phyloP scores from a whole-genome alignment of 1,284 basidiomycete species.

The Vanrija humicola region DNA sequence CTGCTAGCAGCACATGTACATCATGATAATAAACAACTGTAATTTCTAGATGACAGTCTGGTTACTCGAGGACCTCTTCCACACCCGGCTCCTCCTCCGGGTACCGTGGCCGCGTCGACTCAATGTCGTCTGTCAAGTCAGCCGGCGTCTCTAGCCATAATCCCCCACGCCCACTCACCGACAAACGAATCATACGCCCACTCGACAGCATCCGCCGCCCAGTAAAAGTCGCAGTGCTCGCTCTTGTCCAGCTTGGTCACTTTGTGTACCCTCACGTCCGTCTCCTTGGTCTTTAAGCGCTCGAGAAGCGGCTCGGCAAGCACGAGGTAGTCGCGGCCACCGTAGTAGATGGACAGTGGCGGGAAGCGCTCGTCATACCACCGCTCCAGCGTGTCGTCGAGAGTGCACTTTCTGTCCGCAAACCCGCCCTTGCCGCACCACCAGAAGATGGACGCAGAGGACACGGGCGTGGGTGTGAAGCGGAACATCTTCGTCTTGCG shows the following conservation, averaged over 20 bases:
- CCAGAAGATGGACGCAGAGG: constrained; percentile 56
- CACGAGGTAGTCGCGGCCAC: constrained; percentile 55
- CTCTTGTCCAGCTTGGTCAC: constrained; percentile 54
- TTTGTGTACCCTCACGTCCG: constrained; percentile 54
- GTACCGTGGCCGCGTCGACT: constrained; percentile 37
- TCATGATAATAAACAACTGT: background rate
- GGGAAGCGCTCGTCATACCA: constrained; percentile 61
- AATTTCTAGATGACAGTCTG: background rate
- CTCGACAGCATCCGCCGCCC: constrained; percentile 60
- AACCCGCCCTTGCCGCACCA: constrained; percentile 62
- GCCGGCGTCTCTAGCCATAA: background rate
- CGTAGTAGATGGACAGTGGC: constrained; percentile 57
- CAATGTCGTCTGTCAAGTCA: constrained; percentile 35
- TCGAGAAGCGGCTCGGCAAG: constrained; percentile 54
- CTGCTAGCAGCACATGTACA: background rate
- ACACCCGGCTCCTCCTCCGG: constrained; percentile 26
- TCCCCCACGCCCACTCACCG: constrained; percentile 28
- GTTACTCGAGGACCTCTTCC: background rate
- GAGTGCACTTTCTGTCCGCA: constrained; percentile 56
- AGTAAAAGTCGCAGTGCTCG: constrained; percentile 55
- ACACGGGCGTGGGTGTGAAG: constrained; percentile 61
- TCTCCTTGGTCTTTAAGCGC: constrained; percentile 52
- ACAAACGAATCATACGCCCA: constrained; percentile 54
- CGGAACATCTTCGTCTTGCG: constrained; percentile 63
- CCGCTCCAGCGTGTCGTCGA: constrained; percentile 53